These are phyloP conservation scores for Brassica hybrid DNA, from an alignment of 441 rosid genomes.

Conservation along the genomic window DNA sequence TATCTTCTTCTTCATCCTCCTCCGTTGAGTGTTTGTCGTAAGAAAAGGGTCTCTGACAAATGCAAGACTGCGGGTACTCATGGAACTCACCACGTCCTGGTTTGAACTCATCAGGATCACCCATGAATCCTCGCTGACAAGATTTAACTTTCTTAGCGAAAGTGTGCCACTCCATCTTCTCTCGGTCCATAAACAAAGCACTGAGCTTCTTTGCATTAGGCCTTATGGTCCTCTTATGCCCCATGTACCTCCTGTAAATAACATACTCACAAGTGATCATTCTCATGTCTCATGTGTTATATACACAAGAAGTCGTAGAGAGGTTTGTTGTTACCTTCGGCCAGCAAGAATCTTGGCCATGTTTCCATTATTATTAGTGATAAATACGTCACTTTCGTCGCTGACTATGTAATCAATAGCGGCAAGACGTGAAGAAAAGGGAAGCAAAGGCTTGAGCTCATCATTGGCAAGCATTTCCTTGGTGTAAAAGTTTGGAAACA, in stretches of 20 bases:
- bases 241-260: slow-evolving; percentile 78
- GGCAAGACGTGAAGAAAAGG: slow-evolving; percentile 90
- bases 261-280: slow-evolving; percentile 24
- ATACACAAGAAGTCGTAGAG: too few species aligned
- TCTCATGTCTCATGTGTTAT: slow-evolving; percentile 18
- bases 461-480: slow-evolving; percentile 90
- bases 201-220: slow-evolving; percentile 93
- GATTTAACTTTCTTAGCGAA: slow-evolving; percentile 82
- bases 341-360: slow-evolving; percentile 99
- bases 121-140: slow-evolving; percentile 89
- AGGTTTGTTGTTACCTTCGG: slow-evolving; percentile 68
- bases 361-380: slow-evolving; percentile 94
- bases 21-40: slow-evolving; percentile 42
- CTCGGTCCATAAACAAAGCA: slow-evolving; percentile 68
- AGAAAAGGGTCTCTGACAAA: slow-evolving; percentile 66
- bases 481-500: slow-evolving; percentile 93
- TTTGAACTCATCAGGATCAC: too few species aligned
- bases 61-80: slow-evolving; percentile 85
- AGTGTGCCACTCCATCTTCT: slow-evolving; percentile 77
- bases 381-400: slow-evolving; percentile 93
- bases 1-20: slow-evolving; percentile 34
- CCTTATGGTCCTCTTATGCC: slow-evolving; percentile 94
- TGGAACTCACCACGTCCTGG: slow-evolving; percentile 91
- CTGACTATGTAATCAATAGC: slow-evolving; percentile 91
- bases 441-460: slow-evolving; percentile 79